A percentile compares a stretch with the other conserved stretches of the same genome.
These are phyloP conservation scores for Phytophthora quininea DNA, from an alignment of 352 stramenopile genomes.

Conservation along the genomic window DNA sequence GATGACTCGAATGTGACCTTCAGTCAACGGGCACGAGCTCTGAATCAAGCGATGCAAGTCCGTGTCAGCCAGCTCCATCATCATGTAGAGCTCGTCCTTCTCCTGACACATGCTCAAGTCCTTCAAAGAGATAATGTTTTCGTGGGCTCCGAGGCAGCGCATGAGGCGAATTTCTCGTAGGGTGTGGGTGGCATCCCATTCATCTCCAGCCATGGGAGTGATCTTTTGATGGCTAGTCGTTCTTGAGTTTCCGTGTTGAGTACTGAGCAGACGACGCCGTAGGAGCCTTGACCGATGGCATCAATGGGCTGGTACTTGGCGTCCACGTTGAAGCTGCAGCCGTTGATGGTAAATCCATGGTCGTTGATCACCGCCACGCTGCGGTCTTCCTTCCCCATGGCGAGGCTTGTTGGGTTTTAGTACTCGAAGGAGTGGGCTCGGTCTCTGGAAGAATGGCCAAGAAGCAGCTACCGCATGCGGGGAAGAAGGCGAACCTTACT, in stretches of 20 bases:
- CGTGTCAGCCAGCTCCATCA: slow-evolving; percentile 95
- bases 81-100: slow-evolving; percentile 96
- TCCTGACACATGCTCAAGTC: slow-evolving; percentile 91
- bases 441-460: slow-evolving; percentile 6
- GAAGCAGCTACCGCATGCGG: slow-evolving; percentile 32
- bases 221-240: slow-evolving; percentile 95
- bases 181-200: slow-evolving; percentile 91
- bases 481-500: slow-evolving; percentile 41
- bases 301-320: slow-evolving; percentile 85
- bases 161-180: slow-evolving; percentile 92
- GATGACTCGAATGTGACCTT: slow-evolving; percentile 86
- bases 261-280: slow-evolving; percentile 93
- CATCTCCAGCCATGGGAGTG: slow-evolving; percentile 89
- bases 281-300: slow-evolving; percentile 93
- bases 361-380: slow-evolving; percentile 62
- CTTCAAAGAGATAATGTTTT: slow-evolving; percentile 92
- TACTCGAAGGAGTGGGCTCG: background rate
- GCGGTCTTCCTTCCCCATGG: slow-evolving; percentile 70
- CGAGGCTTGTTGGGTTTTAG: background rate
- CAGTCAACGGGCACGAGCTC: slow-evolving; percentile 80
- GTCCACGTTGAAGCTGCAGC: slow-evolving; percentile 82
- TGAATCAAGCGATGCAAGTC: slow-evolving; percentile 93
- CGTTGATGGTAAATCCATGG: slow-evolving; percentile 86
- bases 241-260: slow-evolving; percentile 77
- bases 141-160: slow-evolving; percentile 88